Evolutionary conservation across 345 rosid genomes (phyloP).

Genomic region (Melaleuca quinquenervia): DNA sequence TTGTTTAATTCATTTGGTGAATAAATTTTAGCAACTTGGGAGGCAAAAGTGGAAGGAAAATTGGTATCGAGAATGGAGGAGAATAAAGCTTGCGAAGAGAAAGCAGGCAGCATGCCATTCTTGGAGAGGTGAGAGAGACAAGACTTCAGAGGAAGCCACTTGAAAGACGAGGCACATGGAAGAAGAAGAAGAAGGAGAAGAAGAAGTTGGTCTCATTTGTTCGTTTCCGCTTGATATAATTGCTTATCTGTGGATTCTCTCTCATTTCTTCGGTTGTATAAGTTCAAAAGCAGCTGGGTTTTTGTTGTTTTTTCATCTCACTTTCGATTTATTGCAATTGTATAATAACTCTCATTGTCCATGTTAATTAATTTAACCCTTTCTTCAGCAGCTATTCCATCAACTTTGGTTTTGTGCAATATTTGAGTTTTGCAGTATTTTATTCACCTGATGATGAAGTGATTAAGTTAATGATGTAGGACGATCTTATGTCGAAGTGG

Average conservation of each 20-base stretch:
- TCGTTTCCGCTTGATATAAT: neutral
- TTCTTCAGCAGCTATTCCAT: neutral
- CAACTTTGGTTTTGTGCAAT: neutral
- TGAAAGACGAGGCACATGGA: neutral
- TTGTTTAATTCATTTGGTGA: neutral
- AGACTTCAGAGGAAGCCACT: neutral
- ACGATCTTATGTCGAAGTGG: neutral
- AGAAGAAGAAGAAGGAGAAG: neutral
- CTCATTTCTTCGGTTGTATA: neutral
- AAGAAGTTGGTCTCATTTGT: neutral
- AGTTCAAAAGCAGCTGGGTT: neutral
- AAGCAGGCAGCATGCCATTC: neutral
- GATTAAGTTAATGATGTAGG: neutral
- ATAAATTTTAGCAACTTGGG: neutral
- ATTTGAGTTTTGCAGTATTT: neutral
- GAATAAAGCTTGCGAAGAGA: neutral
- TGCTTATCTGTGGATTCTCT: neutral
- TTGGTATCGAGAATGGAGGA: neutral
- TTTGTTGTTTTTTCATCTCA: neutral
- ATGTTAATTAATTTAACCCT: neutral
- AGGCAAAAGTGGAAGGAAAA: neutral
- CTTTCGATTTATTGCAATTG: neutral
- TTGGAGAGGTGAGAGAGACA: neutral
- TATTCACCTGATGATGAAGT: neutral
- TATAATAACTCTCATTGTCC: neutral